Evolutionary conservation across 345 rosid species (phyloP).

Genomic region (Populus tremula): DNA sequence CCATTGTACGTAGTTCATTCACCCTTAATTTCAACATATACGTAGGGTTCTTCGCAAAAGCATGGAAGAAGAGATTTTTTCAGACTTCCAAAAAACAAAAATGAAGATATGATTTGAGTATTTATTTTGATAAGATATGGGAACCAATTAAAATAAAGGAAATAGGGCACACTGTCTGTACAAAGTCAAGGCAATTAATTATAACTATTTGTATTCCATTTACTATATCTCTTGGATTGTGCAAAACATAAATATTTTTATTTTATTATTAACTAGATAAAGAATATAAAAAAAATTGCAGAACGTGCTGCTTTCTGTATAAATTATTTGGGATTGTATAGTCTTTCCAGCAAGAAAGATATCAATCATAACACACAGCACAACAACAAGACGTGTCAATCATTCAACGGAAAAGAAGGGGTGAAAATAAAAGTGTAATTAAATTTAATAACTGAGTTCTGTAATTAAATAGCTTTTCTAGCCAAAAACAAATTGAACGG

Average conservation of each 20-base stretch:
- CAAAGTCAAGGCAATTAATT: background rate
- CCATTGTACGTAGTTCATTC: too few relatives aligned
- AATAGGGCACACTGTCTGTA: background rate
- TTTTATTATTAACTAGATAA: background rate
- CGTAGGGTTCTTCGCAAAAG: background rate
- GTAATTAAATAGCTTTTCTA: background rate
- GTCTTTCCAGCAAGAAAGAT: background rate
- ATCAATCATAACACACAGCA: background rate
- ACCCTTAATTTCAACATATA: too few relatives aligned
- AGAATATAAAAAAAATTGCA: background rate
- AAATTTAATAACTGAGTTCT: background rate
- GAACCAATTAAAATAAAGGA: too few relatives aligned
- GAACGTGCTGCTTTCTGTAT: background rate
- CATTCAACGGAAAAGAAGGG: background rate
- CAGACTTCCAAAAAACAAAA: background rate
- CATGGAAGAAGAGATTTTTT: background rate
- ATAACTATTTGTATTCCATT: too few relatives aligned
- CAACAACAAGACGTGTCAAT: background rate
- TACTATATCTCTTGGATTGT: background rate
- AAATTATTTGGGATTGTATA: background rate
- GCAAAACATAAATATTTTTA: background rate
- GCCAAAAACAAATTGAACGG: background rate
- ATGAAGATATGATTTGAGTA: too few relatives aligned
- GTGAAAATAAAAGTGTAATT: background rate
- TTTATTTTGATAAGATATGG: background rate